A percentile compares a stretch with the other conserved stretches of the same genome.
Conservation (phyloP, 2,329 filamentous ascomycete species). For the Cladosporium austrohemisphaericum region DNA sequence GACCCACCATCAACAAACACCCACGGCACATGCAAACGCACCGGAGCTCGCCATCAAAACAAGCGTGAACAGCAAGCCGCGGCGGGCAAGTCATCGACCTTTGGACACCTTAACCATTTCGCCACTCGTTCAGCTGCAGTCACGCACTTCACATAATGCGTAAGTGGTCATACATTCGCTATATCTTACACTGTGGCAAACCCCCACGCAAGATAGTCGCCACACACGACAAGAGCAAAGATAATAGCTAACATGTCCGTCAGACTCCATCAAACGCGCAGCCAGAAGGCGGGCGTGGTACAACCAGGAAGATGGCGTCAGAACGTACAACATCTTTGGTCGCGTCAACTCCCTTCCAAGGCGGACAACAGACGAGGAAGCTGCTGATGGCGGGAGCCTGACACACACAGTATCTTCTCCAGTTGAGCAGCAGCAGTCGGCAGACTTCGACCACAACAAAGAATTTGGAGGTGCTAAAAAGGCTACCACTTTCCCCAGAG, state of each 20-base stretch:
- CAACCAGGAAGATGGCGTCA: slow-evolving; percentile 20
- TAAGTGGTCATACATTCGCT: no score
- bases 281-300: slow-evolving; percentile 31
- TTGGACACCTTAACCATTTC: no score
- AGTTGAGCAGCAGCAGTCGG: slow-evolving; percentile 15
- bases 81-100: no score
- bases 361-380: slow-evolving; percentile 22
- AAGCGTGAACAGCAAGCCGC: no score
- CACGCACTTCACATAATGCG: no score
- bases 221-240: no score
- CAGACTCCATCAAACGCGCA: slow-evolving; percentile 29
- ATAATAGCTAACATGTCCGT: slow-evolving; percentile 1
- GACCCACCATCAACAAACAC: no score
- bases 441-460: not conserved
- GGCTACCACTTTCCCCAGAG: slow-evolving; percentile 22
- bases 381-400: slow-evolving; percentile 18
- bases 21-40: no score
- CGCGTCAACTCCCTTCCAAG: slow-evolving; percentile 20
- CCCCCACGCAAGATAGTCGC: no score
- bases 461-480: slow-evolving; percentile 18
- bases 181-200: no score
- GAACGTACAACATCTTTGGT: slow-evolving; percentile 28
- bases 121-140: no score
- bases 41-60: no score
- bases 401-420: slow-evolving; percentile 20